These are phyloP conservation scores for Miamiensis avidus DNA, from an alignment of 169 alveolate genomes.

Conservation along the genomic window DNA sequence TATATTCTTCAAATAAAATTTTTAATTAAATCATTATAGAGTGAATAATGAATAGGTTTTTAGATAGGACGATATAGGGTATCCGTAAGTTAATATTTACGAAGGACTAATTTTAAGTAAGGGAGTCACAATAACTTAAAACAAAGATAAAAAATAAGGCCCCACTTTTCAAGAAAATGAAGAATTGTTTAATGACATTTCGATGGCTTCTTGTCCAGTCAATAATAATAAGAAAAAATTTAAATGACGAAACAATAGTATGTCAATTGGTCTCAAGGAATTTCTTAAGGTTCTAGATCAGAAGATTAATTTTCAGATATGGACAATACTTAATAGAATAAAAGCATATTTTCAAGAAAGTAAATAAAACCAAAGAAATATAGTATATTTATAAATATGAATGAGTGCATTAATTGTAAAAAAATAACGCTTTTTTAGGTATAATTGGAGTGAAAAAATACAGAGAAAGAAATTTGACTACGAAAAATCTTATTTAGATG, in stretches of 20 bases:
- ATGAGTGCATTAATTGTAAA: too few relatives aligned
- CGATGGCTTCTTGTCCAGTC: background rate
- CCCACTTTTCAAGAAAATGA: background rate
- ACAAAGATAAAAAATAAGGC: background rate
- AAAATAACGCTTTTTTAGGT: too few relatives aligned
- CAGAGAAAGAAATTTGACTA: background rate
- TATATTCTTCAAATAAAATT: too few relatives aligned
- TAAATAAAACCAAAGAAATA: too few relatives aligned
- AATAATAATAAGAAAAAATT: background rate
- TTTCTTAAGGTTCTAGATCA: too few relatives aligned
- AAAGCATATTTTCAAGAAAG: too few relatives aligned
- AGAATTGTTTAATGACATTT: background rate
- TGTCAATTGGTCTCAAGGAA: background rate
- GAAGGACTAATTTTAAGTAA: background rate
- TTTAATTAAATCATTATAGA: too few relatives aligned
- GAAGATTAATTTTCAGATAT: too few relatives aligned
- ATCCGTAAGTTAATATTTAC: too few relatives aligned
- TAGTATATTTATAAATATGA: too few relatives aligned
- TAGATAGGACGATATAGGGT: background rate
- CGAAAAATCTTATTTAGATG: background rate
- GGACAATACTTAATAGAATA: background rate
- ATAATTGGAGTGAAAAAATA: background rate
- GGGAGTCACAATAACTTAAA: background rate
- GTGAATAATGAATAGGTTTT: background rate
- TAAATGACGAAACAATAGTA: background rate